phyloP scores from a whole-genome alignment of 495 filamentous ascomycete species.

The Cryomyces antarcticus region DNA sequence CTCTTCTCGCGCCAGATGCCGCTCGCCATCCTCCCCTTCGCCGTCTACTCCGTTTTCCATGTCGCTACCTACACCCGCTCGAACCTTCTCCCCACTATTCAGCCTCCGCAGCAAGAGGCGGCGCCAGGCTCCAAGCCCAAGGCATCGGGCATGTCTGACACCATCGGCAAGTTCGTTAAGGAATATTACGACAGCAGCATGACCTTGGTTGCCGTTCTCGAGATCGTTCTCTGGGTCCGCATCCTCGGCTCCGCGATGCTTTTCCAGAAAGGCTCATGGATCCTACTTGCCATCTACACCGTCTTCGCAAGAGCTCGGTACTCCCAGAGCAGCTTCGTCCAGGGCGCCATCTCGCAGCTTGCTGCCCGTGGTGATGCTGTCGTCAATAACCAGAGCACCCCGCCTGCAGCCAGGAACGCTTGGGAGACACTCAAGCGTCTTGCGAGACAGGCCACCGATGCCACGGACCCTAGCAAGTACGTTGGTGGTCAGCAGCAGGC shows the following conservation, averaged over 20 bases:
- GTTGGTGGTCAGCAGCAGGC: conserved; percentile 30
- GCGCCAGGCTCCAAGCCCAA: conserved; percentile 43
- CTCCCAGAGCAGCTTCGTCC: conserved; percentile 79
- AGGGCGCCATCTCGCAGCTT: conserved; percentile 53
- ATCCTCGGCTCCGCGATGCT: conserved; percentile 56
- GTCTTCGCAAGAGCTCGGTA: conserved; percentile 80
- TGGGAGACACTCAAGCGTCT: conserved; percentile 68
- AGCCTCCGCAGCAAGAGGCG: conserved; percentile 19
- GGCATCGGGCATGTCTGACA: conserved; percentile 40
- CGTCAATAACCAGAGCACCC: conserved; percentile 68
- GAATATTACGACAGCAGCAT: conserved; percentile 70
- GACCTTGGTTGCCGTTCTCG: conserved; percentile 24
- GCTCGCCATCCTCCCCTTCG: conserved; percentile 80
- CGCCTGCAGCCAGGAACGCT: conserved; percentile 57
- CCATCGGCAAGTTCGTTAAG: conserved; percentile 85
- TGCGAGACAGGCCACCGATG: conserved; percentile 51
- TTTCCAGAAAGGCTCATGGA: conserved; percentile 79
- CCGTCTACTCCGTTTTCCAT: conserved; percentile 96
- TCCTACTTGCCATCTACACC: conserved; percentile 68
- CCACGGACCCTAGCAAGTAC: conserved; percentile 59
- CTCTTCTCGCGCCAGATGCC: conserved; percentile 76
- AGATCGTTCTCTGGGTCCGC: conserved; percentile 56
- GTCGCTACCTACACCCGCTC: conserved; percentile 65
- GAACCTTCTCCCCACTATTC: conserved; percentile 49
- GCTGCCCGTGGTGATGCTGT: conserved; percentile 59